Evolutionary conservation across 176 grass and related monocot species (phyloP).

Genomic region (Oryza coarctata): DNA sequence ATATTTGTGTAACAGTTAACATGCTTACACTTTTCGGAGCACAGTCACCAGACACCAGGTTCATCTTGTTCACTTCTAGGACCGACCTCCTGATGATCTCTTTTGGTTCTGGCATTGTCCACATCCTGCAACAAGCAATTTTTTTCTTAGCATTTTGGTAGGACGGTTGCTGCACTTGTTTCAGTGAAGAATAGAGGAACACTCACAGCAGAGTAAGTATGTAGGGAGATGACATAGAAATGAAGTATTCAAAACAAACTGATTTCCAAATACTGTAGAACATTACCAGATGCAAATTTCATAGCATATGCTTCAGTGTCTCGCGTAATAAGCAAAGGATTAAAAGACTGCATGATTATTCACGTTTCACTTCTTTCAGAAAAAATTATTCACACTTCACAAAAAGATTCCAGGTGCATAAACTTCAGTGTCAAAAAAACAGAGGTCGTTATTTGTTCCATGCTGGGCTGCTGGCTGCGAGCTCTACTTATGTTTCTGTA

Average conservation of each 20-base stretch:
- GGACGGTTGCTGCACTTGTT: background rate
- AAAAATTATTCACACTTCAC: background rate
- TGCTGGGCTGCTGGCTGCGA: background rate
- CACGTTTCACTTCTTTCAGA: background rate
- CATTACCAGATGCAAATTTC: background rate
- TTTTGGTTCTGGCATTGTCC: constrained; percentile 84
- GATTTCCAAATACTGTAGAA: background rate
- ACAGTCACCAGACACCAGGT: constrained; percentile 51
- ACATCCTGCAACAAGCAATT: constrained; percentile 59
- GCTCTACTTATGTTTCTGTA: background rate
- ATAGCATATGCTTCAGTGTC: background rate
- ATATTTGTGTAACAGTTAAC: background rate
- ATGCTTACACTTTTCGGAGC: constrained; percentile 53
- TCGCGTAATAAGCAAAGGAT: background rate
- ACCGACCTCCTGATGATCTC: constrained; percentile 59
- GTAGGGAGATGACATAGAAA: background rate
- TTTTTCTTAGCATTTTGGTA: background rate
- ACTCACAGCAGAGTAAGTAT: background rate
- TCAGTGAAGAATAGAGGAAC: background rate
- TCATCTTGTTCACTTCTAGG: constrained; percentile 56
- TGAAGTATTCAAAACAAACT: background rate
- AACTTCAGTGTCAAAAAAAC: background rate
- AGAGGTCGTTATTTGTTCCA: background rate
- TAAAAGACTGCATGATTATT: background rate
- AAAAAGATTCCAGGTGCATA: background rate